Conservation (phyloP, 1,139 yeast genomes). For the Hansenula lynferdii region DNA sequence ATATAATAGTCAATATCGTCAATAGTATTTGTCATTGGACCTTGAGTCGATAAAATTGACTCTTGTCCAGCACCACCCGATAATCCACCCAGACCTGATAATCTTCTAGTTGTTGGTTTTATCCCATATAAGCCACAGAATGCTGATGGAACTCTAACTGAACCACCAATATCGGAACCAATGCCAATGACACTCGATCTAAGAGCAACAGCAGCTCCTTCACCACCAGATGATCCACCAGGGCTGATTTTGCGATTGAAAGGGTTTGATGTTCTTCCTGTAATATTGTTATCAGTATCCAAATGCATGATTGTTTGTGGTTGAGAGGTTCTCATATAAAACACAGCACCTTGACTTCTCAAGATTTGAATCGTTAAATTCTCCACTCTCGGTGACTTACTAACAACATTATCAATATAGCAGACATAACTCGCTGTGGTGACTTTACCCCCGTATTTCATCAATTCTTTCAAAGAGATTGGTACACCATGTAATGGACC, state of each 20-base stretch:
- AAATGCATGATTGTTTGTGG: conserved; percentile 59
- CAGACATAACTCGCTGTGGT: conserved; percentile 65
- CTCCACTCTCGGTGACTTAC: conserved; percentile 40
- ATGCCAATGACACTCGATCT: conserved; percentile 64
- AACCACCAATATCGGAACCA: conserved; percentile 80
- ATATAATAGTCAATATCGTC: conserved; percentile 63
- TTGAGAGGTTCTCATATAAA: conserved; percentile 47
- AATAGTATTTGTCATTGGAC: conserved; percentile 58
- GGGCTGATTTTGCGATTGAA: conserved; percentile 46
- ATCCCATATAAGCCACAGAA: conserved; percentile 64
- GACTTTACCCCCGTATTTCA: conserved; percentile 52
- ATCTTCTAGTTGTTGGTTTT: conserved; percentile 64
- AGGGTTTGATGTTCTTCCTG: conserved; percentile 53
- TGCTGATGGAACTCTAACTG: conserved; percentile 75
- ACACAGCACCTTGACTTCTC: conserved; percentile 63
- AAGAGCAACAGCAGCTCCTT: conserved; percentile 62
- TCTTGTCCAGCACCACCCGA: conserved; percentile 46
- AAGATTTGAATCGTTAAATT: conserved; percentile 51
- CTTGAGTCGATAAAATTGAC: conserved; percentile 48
- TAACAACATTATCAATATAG: conserved; percentile 40
- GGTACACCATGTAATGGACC: conserved; percentile 83
- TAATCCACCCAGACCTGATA: conserved; percentile 47
- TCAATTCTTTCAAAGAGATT: conserved; percentile 68
- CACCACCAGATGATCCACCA: conserved; percentile 80
- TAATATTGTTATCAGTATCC: conserved; percentile 44